These are phyloP conservation scores for Iris pallida DNA, from an alignment of 116 monocot genomes.

Conservation along the genomic window DNA sequence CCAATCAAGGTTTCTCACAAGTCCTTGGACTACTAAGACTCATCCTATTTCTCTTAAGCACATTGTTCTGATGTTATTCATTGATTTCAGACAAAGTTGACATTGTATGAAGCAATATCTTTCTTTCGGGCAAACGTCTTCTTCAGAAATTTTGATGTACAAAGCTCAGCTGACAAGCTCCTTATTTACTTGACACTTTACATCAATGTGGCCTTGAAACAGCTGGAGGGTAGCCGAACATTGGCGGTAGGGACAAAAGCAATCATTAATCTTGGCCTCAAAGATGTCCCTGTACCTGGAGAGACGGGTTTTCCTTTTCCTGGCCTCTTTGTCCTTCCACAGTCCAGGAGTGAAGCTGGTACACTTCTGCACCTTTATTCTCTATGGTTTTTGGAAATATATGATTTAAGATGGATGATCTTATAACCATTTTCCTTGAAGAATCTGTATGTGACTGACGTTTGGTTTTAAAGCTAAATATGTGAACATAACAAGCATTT, in stretches of 20 bases:
- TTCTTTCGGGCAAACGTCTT: slow-evolving; percentile 97
- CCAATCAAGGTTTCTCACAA: slow-evolving; percentile 34
- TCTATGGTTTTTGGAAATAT: too few species aligned
- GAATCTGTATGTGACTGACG: too few species aligned
- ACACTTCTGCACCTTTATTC: neutral
- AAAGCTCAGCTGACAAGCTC: slow-evolving; percentile 79
- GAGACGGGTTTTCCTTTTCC: slow-evolving; percentile 82
- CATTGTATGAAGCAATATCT: slow-evolving; percentile 91
- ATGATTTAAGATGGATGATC: too few species aligned
- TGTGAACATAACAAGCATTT: too few species aligned
- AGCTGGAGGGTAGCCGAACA: slow-evolving; percentile 87
- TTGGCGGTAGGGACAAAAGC: slow-evolving; percentile 92
- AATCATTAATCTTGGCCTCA: slow-evolving; percentile 83
- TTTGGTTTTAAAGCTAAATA: too few species aligned
- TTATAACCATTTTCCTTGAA: too few species aligned
- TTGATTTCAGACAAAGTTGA: slow-evolving; percentile 51
- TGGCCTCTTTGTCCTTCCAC: slow-evolving; percentile 65
- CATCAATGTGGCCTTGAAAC: slow-evolving; percentile 88
- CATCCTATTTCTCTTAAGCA: neutral
- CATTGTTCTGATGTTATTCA: neutral
- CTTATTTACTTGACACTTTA: slow-evolving; percentile 91
- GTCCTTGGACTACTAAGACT: neutral
- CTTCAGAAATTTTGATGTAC: slow-evolving; percentile 81
- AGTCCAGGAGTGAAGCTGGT: slow-evolving; percentile 77
- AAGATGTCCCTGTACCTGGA: slow-evolving; percentile 91